Evolutionary conservation across 1,284 basidiomycete species (phyloP).

Genomic region (Clitocybe nebularis): DNA sequence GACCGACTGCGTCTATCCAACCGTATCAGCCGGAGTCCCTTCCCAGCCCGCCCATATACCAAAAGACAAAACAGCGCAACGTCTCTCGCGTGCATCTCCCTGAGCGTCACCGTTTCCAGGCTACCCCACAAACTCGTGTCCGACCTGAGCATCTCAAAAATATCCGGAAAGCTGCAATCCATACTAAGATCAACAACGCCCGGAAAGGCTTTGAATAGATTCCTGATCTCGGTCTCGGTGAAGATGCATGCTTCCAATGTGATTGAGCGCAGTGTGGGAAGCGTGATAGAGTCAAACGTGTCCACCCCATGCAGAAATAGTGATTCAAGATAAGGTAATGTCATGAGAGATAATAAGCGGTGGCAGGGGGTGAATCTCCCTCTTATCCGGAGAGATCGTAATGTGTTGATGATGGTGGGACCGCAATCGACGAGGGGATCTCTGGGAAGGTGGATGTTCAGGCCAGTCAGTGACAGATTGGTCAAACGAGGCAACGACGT

Average conservation of each 20-base stretch:
- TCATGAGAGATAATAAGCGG: slow-evolving; percentile 28
- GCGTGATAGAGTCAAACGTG: slow-evolving; percentile 26
- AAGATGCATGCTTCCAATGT: slow-evolving; percentile 29
- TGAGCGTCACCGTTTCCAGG: slow-evolving; percentile 26
- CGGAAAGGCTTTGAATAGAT: slow-evolving; percentile 31
- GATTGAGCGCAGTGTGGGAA: slow-evolving; percentile 29
- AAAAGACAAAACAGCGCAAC: slow-evolving; percentile 26
- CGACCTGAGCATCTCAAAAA: slow-evolving; percentile 23
- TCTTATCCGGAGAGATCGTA: slow-evolving; percentile 33
- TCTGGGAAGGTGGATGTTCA: slow-evolving; percentile 30
- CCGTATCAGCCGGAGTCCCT: slow-evolving; percentile 24
- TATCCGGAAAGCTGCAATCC: slow-evolving; percentile 26
- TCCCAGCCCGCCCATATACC: slow-evolving; percentile 22
- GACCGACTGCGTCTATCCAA: slow-evolving; percentile 32
- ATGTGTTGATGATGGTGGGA: slow-evolving; percentile 23
- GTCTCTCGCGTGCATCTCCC: slow-evolving; percentile 26
- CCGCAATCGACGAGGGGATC: slow-evolving; percentile 23
- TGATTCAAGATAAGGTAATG: slow-evolving; percentile 30
- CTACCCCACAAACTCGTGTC: slow-evolving; percentile 25
- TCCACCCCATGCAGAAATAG: slow-evolving; percentile 30
- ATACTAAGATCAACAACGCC: slow-evolving; percentile 25
- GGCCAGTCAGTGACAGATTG: slow-evolving; percentile 37
- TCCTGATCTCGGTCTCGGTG: slow-evolving; percentile 23
- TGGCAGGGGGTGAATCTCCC: slow-evolving; percentile 26
- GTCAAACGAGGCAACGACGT: slow-evolving; percentile 27